Evolutionary conservation across 805 yeast genomes (phyloP).

Genomic region (Metschnikowia lachancei): DNA sequence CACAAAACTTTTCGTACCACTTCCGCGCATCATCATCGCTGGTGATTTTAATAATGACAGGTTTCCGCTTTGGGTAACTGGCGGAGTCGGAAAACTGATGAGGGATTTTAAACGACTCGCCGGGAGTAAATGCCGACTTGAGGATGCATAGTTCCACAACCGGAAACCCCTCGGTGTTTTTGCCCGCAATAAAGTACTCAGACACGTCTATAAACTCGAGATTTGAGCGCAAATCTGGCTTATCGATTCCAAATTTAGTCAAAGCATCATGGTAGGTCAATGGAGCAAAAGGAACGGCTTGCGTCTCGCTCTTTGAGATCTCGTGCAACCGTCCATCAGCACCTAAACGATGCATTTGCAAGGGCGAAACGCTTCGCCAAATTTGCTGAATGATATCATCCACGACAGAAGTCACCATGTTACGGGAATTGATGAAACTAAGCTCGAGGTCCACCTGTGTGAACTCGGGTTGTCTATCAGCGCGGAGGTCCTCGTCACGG

Average conservation of each 20-base stretch:
- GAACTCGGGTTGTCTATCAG: constrained; percentile 96
- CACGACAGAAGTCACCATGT: constrained; percentile 62
- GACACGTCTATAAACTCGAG: constrained; percentile 52
- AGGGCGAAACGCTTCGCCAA: constrained; percentile 51
- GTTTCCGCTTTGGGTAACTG: constrained; percentile 56
- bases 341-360: constrained; percentile 39
- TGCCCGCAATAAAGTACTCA: constrained; percentile 31
- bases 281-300: constrained; percentile 27
- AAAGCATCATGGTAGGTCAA: constrained; percentile 70
- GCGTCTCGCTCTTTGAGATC: constrained; percentile 1
- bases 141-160: constrained; percentile 74
- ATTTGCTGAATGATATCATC: constrained; percentile 52
- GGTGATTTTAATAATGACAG: constrained; percentile 53
- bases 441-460: constrained; percentile 96
- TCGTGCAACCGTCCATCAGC: constrained; percentile 30
- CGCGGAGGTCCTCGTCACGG: constrained; percentile 91
- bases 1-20: constrained; percentile 46
- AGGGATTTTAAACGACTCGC: constrained; percentile 32
- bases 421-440: constrained; percentile 70
- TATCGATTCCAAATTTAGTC: constrained; percentile 80
- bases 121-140: constrained; percentile 42
- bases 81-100: constrained; percentile 35
- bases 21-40: constrained; percentile 33
- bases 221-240: constrained; percentile 80
- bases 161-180: constrained; percentile 47